Evolutionary conservation across 2,329 filamentous ascomycete species (phyloP).

Genomic region (Beauveria sp.): DNA sequence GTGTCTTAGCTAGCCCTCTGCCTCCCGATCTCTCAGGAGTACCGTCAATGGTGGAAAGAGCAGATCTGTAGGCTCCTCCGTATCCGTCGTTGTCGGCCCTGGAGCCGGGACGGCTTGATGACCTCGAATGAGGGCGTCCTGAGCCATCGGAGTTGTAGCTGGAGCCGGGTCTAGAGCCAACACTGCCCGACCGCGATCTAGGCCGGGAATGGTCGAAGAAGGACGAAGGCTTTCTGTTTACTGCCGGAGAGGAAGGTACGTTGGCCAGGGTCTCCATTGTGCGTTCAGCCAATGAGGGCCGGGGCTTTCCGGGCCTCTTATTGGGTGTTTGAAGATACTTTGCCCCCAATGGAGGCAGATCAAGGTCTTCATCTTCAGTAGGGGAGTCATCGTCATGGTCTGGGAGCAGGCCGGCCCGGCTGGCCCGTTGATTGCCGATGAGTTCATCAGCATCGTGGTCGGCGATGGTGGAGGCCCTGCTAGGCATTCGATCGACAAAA

Average conservation of each 20-base stretch:
- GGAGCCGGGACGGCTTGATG: slow-evolving; percentile 47
- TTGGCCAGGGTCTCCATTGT: slow-evolving; percentile 78
- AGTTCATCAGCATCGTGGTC: slow-evolving; percentile 9
- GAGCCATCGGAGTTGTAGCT: slow-evolving; percentile 57
- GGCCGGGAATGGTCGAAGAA: slow-evolving; percentile 65
- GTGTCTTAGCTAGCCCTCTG: slow-evolving; percentile 16
- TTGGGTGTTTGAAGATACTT: slow-evolving; percentile 16
- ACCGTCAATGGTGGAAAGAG: slow-evolving; percentile 35
- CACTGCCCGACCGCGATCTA: slow-evolving; percentile 37
- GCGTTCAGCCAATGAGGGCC: slow-evolving; percentile 67
- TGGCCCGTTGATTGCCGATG: neutral
- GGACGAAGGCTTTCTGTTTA: slow-evolving; percentile 58
- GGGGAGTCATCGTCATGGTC: slow-evolving; percentile 14
- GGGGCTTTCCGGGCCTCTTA: slow-evolving; percentile 22
- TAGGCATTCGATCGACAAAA: slow-evolving; percentile 10
- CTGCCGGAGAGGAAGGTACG: slow-evolving; percentile 68
- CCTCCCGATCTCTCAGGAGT: slow-evolving; percentile 32
- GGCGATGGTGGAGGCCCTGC: slow-evolving; percentile 8
- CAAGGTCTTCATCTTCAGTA: neutral
- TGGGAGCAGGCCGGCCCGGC: neutral
- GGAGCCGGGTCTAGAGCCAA: slow-evolving; percentile 44
- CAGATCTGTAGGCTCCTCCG: slow-evolving; percentile 36
- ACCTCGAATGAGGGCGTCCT: slow-evolving; percentile 41
- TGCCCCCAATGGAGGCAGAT: neutral
- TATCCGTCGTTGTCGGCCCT: slow-evolving; percentile 42